phyloP scores from a whole-genome alignment of 768 basidiomycete species.

The Cantharellus cinnabarinus region DNA sequence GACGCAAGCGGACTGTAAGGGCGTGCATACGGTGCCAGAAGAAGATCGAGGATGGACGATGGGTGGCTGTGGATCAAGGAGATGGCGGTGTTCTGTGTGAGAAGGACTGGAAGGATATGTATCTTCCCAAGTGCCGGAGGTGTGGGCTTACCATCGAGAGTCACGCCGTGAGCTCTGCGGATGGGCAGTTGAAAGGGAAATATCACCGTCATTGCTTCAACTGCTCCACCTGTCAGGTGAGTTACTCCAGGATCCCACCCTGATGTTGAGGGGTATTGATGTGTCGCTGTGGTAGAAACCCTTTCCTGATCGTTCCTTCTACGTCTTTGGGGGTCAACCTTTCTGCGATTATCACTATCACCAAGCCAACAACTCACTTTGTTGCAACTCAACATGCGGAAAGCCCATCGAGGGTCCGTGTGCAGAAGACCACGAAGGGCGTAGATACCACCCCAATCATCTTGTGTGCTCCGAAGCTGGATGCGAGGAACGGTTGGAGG shows the following conservation, averaged over 20 bases:
- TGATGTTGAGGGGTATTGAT: background rate
- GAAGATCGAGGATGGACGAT: constrained; percentile 57
- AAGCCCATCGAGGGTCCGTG: constrained; percentile 88
- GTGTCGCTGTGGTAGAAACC: constrained; percentile 35
- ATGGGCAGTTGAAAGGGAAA: constrained; percentile 90
- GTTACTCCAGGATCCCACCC: constrained; percentile 10
- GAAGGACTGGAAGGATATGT: constrained; percentile 88
- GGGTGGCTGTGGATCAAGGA: constrained; percentile 28
- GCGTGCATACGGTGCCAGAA: constrained; percentile 48
- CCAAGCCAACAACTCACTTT: constrained; percentile 76
- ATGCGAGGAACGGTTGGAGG: constrained; percentile 35
- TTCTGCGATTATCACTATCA: constrained; percentile 87
- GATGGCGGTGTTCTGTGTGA: constrained; percentile 47
- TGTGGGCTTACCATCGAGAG: constrained; percentile 78
- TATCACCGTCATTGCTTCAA: constrained; percentile 86
- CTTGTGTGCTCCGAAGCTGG: constrained; percentile 53
- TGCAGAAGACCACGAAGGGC: constrained; percentile 63
- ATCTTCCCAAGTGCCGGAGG: constrained; percentile 85
- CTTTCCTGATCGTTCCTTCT: constrained; percentile 82
- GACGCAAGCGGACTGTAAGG: constrained; percentile 11
- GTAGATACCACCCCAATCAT: constrained; percentile 76
- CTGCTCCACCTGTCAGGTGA: constrained; percentile 61
- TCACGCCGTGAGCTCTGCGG: constrained; percentile 73
- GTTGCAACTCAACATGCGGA: constrained; percentile 55
- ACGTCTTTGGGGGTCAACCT: constrained; percentile 78